phyloP scores from a whole-genome alignment of 2,329 filamentous ascomycete genomes.

The Rhinocladiella similis region DNA sequence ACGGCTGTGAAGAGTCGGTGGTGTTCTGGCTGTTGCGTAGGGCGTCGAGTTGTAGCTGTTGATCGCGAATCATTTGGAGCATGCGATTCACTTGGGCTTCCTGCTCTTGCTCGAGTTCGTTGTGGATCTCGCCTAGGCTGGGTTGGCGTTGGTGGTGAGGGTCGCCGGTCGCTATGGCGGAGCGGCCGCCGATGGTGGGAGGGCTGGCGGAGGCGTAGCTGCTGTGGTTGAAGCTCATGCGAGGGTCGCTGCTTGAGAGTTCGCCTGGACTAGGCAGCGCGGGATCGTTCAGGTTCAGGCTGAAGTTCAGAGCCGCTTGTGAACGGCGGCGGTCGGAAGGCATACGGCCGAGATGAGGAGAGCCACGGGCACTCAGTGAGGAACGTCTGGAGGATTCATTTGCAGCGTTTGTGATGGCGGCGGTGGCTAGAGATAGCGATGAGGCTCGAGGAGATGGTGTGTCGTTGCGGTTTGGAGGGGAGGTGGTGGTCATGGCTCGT shows the following conservation, averaged over 20 bases:
- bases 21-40: conserved; percentile 29
- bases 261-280: conserved; percentile 39
- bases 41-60: conserved; percentile 47
- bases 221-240: conserved; percentile 36
- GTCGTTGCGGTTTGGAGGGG: conserved; percentile 32
- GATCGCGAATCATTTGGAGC: conserved; percentile 50
- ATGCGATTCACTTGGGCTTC: conserved; percentile 54
- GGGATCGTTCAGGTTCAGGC: conserved; percentile 42
- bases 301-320: conserved; percentile 35
- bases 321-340: conserved; percentile 46
- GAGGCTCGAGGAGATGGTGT: conserved; percentile 56
- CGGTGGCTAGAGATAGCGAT: conserved; percentile 71
- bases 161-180: conserved; percentile 44
- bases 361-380: conserved; percentile 37
- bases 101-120: conserved; percentile 53
- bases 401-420: conserved; percentile 75
- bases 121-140: conserved; percentile 51
- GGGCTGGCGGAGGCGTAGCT: conserved; percentile 44
- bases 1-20: conserved; percentile 10
- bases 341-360: conserved; percentile 32
- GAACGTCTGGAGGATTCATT: conserved; percentile 59
- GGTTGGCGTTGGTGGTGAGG: conserved; percentile 50
- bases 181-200: conserved; percentile 43
- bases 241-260: conserved; percentile 38
- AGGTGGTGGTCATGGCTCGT: conserved; percentile 32